phyloP scores from a whole-genome alignment of 352 stramenopile genomes.

The Aphanomyces stellatus region DNA sequence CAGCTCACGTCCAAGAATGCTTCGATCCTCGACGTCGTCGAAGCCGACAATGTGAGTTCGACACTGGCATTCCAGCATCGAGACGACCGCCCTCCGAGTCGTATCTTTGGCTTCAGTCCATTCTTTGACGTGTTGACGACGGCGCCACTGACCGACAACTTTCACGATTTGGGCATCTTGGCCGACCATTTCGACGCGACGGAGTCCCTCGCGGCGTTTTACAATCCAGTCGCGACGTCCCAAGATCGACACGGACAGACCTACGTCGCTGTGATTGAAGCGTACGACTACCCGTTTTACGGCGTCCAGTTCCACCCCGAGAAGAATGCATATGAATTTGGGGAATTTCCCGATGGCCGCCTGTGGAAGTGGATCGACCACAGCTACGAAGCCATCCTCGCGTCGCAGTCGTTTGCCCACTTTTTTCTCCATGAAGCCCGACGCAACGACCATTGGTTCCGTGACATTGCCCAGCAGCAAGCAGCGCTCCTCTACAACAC shows the following conservation, averaged over 20 bases:
- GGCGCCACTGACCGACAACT: slow-evolving; percentile 68
- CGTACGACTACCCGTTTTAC: slow-evolving; percentile 76
- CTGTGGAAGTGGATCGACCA: slow-evolving; percentile 82
- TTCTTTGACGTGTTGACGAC: slow-evolving; percentile 41
- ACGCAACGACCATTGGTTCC: slow-evolving; percentile 55
- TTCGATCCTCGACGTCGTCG: slow-evolving; percentile 36
- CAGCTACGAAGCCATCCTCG: slow-evolving; percentile 41
- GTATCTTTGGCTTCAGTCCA: slow-evolving; percentile 34
- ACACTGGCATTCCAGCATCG: slow-evolving; percentile 61
- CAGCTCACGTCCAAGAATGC: slow-evolving; percentile 46
- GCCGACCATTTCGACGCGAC: slow-evolving; percentile 38
- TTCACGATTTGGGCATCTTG: slow-evolving; percentile 56
- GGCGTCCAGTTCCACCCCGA: slow-evolving; percentile 89
- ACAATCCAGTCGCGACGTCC: slow-evolving; percentile 46
- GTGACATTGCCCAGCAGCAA: slow-evolving; percentile 29
- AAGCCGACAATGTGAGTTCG: slow-evolving; percentile 77
- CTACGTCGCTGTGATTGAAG: slow-evolving; percentile 86
- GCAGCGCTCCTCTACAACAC: slow-evolving; percentile 66
- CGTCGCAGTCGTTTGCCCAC: slow-evolving; percentile 53
- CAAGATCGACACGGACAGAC: slow-evolving; percentile 47
- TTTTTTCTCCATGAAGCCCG: slow-evolving; percentile 65
- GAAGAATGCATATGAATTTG: slow-evolving; percentile 88
- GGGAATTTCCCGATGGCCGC: slow-evolving; percentile 42
- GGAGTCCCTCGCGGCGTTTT: slow-evolving; percentile 43
- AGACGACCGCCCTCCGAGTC: slow-evolving; percentile 28